Evolutionary conservation across 2,329 filamentous ascomycete genomes (phyloP).

Genomic region (Aspergillus proliferans): DNA sequence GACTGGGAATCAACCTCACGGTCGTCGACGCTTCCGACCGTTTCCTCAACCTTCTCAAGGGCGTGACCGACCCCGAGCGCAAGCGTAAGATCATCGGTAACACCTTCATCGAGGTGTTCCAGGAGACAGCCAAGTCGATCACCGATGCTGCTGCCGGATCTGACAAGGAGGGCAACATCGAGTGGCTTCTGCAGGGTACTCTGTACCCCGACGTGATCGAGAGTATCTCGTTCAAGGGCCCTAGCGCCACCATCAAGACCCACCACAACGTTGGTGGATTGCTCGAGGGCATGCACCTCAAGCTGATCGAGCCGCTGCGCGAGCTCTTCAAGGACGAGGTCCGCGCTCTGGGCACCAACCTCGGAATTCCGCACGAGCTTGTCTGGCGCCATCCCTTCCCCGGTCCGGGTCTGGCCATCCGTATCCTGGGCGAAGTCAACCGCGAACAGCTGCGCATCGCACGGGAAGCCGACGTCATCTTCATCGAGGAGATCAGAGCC

Average conservation of each 20-base stretch:
- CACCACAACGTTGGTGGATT: constrained; percentile 50
- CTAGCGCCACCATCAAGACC: constrained; percentile 66
- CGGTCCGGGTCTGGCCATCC: constrained; percentile 67
- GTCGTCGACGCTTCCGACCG: constrained; percentile 72
- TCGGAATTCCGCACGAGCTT: constrained; percentile 67
- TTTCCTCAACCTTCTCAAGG: constrained; percentile 71
- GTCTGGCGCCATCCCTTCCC: constrained; percentile 65
- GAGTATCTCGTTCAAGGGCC: constrained; percentile 66
- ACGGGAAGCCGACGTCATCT: constrained; percentile 41
- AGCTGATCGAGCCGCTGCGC: constrained; percentile 66
- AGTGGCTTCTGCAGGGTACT: constrained; percentile 83
- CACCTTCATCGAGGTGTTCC: constrained; percentile 76
- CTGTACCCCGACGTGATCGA: constrained; percentile 71
- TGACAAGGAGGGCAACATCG: constrained; percentile 57
- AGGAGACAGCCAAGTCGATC: constrained; percentile 69
- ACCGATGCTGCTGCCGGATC: constrained; percentile 64
- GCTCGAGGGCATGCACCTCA: constrained; percentile 42
- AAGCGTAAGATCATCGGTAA: constrained; percentile 89
- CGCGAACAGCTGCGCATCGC: constrained; percentile 71
- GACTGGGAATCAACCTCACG: constrained; percentile 84
- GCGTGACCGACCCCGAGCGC: constrained; percentile 71
- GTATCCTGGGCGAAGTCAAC: constrained; percentile 80
- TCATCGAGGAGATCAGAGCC: constrained; percentile 41
- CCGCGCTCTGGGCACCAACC: constrained; percentile 59
- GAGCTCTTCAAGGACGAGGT: constrained; percentile 84